Conservation (phyloP, 352 stramenopile species). For the Peronospora belbahrii region DNA sequence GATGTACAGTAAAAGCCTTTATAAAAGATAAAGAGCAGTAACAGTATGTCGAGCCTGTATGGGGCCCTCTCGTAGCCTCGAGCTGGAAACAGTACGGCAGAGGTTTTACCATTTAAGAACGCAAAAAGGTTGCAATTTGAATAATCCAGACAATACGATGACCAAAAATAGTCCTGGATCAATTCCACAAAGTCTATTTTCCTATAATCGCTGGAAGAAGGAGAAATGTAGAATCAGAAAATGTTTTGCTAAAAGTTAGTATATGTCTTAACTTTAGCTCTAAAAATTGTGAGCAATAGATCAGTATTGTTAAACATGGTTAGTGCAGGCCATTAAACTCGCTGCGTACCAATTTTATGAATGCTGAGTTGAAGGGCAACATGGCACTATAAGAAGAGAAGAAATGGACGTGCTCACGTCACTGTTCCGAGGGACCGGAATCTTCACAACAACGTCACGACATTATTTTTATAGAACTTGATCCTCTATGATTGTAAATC, state of each 20-base stretch:
- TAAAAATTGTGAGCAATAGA: too few relatives aligned
- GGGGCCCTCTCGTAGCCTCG: constrained; percentile 22
- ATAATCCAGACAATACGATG: constrained; percentile 4
- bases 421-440: constrained; percentile 8
- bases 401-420: constrained; percentile 7
- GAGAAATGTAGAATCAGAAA: too few relatives aligned
- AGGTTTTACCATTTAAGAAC: constrained; percentile 5
- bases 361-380: too few relatives aligned
- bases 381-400: too few relatives aligned
- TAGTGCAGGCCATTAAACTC: too few relatives aligned
- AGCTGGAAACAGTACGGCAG: constrained; percentile 30
- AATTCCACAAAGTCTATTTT: too few relatives aligned
- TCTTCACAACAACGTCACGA: constrained; percentile 9
- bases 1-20: neutral
- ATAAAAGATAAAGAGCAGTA: constrained; percentile 4
- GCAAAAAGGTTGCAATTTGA: constrained; percentile 16
- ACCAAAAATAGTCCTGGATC: constrained; percentile 2
- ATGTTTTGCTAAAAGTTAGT: constrained; percentile 1
- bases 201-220: too few relatives aligned
- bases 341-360: too few relatives aligned
- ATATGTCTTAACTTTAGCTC: too few relatives aligned
- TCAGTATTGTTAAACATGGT: too few relatives aligned
- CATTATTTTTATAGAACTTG: neutral
- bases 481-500: too few relatives aligned
- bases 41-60: constrained; percentile 5